Percentiles rank a stretch among this genome's conserved stretches.
These are phyloP conservation scores for Cardamine occulta DNA, from an alignment of 345 rosid species.

Conservation along the genomic window DNA sequence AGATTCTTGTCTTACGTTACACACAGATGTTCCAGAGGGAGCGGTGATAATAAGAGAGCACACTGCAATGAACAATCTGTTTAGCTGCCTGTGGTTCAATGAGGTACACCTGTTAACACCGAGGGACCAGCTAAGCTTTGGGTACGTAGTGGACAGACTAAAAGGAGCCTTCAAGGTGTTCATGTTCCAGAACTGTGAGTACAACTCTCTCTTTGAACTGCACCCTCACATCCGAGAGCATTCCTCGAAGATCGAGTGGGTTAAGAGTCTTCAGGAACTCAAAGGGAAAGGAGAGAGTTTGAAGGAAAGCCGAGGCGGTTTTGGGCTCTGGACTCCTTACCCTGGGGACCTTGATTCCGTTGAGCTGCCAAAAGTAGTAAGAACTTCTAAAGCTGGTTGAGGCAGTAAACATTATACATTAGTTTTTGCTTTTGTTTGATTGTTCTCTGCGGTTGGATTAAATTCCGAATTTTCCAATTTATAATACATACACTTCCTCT, in stretches of 20 bases:
- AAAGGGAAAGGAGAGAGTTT: conserved; percentile 76
- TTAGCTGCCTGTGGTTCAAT: conserved; percentile 97
- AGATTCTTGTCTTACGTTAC: conserved; percentile 11
- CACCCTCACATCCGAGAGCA: conserved; percentile 96
- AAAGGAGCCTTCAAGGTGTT: conserved; percentile 67
- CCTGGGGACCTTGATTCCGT: conserved; percentile 79
- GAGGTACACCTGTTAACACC: conserved; percentile 95
- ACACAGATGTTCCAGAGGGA: conserved; percentile 99
- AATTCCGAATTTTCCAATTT: conserved; percentile 16
- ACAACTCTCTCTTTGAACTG: conserved; percentile 78
- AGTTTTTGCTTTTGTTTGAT: conserved; percentile 1
- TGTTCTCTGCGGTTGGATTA: conserved; percentile 13
- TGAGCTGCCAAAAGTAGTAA: conserved; percentile 62
- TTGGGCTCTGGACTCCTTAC: conserved; percentile 95
- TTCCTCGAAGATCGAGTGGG: conserved; percentile 97
- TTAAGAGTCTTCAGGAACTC: conserved; percentile 69
- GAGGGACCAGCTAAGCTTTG: conserved; percentile 97
- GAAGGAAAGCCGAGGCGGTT: conserved; percentile 88
- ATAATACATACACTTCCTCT: background rate
- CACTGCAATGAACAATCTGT: conserved; percentile 75
- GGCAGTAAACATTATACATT: conserved; percentile 1
- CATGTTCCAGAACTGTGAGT: conserved; percentile 96
- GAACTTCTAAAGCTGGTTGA: conserved; percentile 95
- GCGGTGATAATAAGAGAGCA: conserved; percentile 89
- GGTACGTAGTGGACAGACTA: conserved; percentile 80